Evolutionary conservation across 345 rosid genomes (phyloP), one percentile per base, ranked within the genome.

Genomic region (Arabidopsis suecica): DNA sequence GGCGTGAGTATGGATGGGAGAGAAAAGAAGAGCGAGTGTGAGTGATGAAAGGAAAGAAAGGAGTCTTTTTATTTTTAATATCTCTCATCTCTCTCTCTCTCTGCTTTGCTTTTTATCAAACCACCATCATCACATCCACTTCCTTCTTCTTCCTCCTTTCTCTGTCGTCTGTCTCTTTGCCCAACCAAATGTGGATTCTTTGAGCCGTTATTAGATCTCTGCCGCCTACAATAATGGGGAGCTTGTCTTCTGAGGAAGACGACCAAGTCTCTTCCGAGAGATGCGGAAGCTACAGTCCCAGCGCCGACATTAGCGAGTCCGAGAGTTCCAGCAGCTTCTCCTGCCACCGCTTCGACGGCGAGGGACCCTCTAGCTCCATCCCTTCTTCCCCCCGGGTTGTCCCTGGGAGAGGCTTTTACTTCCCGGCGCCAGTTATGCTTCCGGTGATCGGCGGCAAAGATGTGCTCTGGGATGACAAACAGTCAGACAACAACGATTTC

Each of bases 221-320:
- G 11, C 32, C 12, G 32, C 25, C 16, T 47, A 23, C 25, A 48
- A 48, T 6, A 49, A 87, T 91, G 97, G 95, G 83, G 41, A 90
- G 91, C 75, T 56, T 84, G 5, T 82, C 91, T 22, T 89, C 96
- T 0, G 97, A 90, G 53, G 93, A 90, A 47, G 82, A 79, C 49
- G 93, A 88, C 22, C 71, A 33, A 13, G 88, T 79, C 42, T 85
- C 87, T 42, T 89, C 97, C 70, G 95, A 87, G 74, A 82, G 93
- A 66, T 86, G 91, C 82, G 98, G 98, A 7, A 93, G 96, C 65
- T 96, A 96, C 85, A 88, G 95, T 56, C 71, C 93, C 78, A 93
- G 99, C 78, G 98, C 98, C 55, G 99, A 96, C 75, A 83, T 96
- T 78, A 93, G 97, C 72, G 97, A 96, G 85, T 92, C 99, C 0